Evolutionary conservation across 441 rosid genomes (phyloP), one percentile per base, ranked within the genome.

Genomic region (Populus trichocarpa): DNA sequence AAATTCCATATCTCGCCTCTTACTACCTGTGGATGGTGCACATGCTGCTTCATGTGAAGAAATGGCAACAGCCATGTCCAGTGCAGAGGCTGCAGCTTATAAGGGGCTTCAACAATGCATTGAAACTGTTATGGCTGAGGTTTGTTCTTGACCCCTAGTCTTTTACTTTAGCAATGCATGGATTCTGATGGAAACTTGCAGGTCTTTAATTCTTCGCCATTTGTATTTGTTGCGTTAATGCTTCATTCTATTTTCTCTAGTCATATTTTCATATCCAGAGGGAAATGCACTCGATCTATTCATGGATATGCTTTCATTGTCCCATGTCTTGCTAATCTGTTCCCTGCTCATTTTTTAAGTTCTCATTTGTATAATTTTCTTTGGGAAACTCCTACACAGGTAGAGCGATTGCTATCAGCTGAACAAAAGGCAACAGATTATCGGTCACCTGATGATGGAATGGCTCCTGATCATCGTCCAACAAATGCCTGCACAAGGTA

Each of bases 91-190:
- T 83, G 99, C 99, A 86, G 99, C 98, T 77, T 91, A 93, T 86
- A 97, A 90, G 86, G 99, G 99, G 86, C 99, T 96, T 84, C 98
- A 94, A 82, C 97, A 90, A 81, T 96, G 99, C 88, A 96, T 94
- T 77, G 99, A 96, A 86, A 96, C 98, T 87, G 97, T 96, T 81
- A 93, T 93, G 95, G 97, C 99, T 71, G 99, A 97, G 99, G 99
- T 97, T 69, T 50, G 89, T 78, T 80, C 77, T 76, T 77, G 25
- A 61, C 77, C 79, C 81, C 26, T 8, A 68, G 61, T 81, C 68
- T 63, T 73, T 32, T 76, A 72, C 77, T 38, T 81, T 57, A 42
- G n/a, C 63, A 69, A 23, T 74, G 66, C 26, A 71, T 82, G 71
- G 75, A 75, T 77, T 66, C 38, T 73, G 65, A 59, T 71, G 67